Evolutionary conservation across 164 flowering plant species (phyloP).

Genomic region (Vitis cinerea): DNA sequence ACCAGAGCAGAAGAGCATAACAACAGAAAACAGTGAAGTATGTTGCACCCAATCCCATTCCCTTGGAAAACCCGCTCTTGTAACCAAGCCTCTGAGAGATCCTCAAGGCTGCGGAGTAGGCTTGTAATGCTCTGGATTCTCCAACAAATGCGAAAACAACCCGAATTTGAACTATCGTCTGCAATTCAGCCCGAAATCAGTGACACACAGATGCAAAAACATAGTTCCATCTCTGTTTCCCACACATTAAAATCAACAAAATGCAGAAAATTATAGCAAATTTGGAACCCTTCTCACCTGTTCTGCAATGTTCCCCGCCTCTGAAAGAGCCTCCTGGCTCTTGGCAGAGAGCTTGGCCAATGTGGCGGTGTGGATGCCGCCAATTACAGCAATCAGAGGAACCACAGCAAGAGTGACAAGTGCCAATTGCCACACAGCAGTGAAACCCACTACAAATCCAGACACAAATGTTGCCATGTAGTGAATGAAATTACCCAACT

Average conservation of each 20-base stretch:
- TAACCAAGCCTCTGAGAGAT: slow-evolving; percentile 74
- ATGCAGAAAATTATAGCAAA: background rate
- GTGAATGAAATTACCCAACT: slow-evolving; percentile 96
- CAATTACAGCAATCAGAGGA: slow-evolving; percentile 93
- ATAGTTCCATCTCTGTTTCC: background rate
- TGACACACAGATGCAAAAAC: slow-evolving; percentile 25
- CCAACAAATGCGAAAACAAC: slow-evolving; percentile 89
- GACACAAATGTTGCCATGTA: slow-evolving; percentile 94
- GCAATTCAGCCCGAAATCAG: slow-evolving; percentile 33
- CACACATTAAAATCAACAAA: background rate
- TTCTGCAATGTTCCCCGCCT: slow-evolving; percentile 91
- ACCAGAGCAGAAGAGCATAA: slow-evolving; percentile 95
- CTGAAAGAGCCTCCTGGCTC: slow-evolving; percentile 81
- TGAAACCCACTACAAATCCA: slow-evolving; percentile 94
- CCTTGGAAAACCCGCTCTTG: slow-evolving; percentile 84
- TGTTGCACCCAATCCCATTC: slow-evolving; percentile 88
- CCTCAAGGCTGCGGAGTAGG: slow-evolving; percentile 67
- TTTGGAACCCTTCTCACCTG: slow-evolving; percentile 46
- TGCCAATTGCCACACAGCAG: slow-evolving; percentile 95
- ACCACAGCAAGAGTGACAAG: slow-evolving; percentile 91
- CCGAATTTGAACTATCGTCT: slow-evolving; percentile 89
- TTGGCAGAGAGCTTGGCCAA: slow-evolving; percentile 74
- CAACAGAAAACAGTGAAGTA: slow-evolving; percentile 96
- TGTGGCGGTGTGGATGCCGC: slow-evolving; percentile 73
- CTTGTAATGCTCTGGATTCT: slow-evolving; percentile 76